Percentiles rank a stretch among this genome's conserved stretches.
Conservation (phyloP, 306 rosid species). For the Echinosophora koreensis region DNA sequence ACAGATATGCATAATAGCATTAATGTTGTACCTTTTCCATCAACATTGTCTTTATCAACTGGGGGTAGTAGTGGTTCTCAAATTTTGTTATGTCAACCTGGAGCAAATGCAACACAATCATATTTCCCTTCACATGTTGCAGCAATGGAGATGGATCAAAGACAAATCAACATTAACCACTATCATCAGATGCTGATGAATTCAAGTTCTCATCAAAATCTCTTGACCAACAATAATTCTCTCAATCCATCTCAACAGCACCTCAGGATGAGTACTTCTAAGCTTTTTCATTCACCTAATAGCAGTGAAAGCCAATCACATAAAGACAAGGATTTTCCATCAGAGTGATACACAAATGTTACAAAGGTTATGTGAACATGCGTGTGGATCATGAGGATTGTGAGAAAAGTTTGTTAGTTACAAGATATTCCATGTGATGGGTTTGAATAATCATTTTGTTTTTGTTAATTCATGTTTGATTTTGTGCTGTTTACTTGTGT, state of each 20-base stretch:
- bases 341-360: conserved; percentile 49
- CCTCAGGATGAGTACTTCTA: conserved; percentile 53
- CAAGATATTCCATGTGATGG: conserved; percentile 17
- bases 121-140: conserved; percentile 56
- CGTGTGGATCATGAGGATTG: conserved; percentile 28
- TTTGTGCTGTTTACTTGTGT: not conserved
- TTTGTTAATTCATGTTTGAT: conserved; percentile 28
- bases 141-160: conserved; percentile 60
- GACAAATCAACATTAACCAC: conserved; percentile 63
- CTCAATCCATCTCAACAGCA: conserved; percentile 46
- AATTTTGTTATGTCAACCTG: conserved; percentile 54
- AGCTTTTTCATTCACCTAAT: conserved; percentile 50
- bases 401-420: not conserved
- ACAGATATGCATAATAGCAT: conserved; percentile 57
- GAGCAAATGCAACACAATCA: conserved; percentile 49
- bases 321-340: conserved; percentile 55
- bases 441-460: conserved; percentile 38
- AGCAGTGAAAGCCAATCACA: conserved; percentile 52
- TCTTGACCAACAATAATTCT: not conserved
- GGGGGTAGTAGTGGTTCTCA: conserved; percentile 50
- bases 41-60: conserved; percentile 69
- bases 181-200: conserved; percentile 60
- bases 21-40: conserved; percentile 61
- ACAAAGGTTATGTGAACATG: conserved; percentile 2
- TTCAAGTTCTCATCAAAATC: conserved; percentile 44